Conservation (phyloP, 352 stramenopile species). For the Pythium myriotylum region DNA sequence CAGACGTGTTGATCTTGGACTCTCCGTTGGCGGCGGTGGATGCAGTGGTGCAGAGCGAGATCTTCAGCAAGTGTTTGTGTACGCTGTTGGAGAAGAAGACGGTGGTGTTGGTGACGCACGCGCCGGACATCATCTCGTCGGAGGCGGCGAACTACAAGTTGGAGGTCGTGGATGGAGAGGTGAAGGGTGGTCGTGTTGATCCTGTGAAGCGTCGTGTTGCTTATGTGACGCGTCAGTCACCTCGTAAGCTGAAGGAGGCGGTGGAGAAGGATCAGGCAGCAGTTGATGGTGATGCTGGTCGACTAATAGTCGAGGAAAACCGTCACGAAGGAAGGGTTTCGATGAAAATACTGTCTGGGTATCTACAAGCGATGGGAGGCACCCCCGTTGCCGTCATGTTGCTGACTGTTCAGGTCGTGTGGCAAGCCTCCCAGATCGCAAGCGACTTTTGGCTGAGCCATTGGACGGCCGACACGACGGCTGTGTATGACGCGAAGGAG, state of each 20-base stretch:
- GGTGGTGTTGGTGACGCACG: conserved; percentile 15
- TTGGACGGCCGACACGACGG: conserved; percentile 38
- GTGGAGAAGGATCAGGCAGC: background rate
- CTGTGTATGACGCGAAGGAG: conserved; percentile 20
- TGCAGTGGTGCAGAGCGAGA: conserved; percentile 87
- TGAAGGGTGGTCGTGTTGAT: conserved; percentile 1
- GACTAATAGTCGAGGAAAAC: conserved; percentile 43
- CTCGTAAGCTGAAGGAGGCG: too few species aligned
- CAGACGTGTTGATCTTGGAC: conserved; percentile 89
- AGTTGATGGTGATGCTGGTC: conserved; percentile 15
- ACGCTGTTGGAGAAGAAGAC: conserved; percentile 22
- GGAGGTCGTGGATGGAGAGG: background rate
- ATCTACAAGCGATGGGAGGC: conserved; percentile 45
- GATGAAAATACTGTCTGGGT: conserved; percentile 34
- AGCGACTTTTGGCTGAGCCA: conserved; percentile 29
- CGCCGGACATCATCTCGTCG: conserved; percentile 17
- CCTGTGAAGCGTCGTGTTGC: background rate
- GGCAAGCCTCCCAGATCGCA: conserved; percentile 36
- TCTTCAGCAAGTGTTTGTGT: conserved; percentile 79
- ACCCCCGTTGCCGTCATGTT: conserved; percentile 19
- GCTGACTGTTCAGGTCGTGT: conserved; percentile 19
- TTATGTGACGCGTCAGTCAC: background rate
- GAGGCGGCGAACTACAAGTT: conserved; percentile 6
- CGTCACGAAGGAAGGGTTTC: conserved; percentile 42
- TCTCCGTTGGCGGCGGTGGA: conserved; percentile 94